Evolutionary conservation across 768 basidiomycete species (phyloP), one percentile per base, ranked within the genome.

Genomic region (Mycena galericulata): DNA sequence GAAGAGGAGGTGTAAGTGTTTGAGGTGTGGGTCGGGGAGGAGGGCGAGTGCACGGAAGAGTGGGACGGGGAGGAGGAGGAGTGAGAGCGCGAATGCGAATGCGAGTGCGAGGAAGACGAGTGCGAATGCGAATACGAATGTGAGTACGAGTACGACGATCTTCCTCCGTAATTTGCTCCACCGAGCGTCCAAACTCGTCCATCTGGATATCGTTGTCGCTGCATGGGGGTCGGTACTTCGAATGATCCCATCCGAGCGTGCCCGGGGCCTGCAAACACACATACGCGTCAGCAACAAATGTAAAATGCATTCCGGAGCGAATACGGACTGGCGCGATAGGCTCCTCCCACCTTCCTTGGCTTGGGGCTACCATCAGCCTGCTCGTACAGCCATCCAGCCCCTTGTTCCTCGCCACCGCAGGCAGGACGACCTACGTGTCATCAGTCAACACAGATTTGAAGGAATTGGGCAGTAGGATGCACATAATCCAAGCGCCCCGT

Each of bases 401-500:
- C 74, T 89, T 92, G 82, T 95, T 94, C 64, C 92, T 86, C 10
- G 94, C 93, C 15, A 96, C 93, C 7, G 91, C 93, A 27, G 94
- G 94, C 15, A 95, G 81, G 1, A 96, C 91, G 41, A 95, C 93
- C 93, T 94, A 70, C 46, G 47, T 24, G 62, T 56, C 41, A 67
- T 36, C 59, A 62, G 45, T 55, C 17, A 70, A 59, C 67, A 72
- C 7, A 61, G 55, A 65, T n/a, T n/a, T n/a, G n/a, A n/a, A n/a
- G n/a, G n/a, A n/a, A n/a, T n/a, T n/a, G n/a, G n/a, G n/a, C n/a
- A 15, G 38, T 15, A 50, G 61, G 53, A 2, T 43, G 75, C 73
- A 89, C 93, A 75, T 96, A 94, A 74, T 96, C 94, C 94, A 94
- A 96, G 73, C 93, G 94, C 1, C 92, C 92, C 26, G 86, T 82